Conservation (phyloP, 768 basidiomycete genomes). For the Hemileccinum impolitum region DNA sequence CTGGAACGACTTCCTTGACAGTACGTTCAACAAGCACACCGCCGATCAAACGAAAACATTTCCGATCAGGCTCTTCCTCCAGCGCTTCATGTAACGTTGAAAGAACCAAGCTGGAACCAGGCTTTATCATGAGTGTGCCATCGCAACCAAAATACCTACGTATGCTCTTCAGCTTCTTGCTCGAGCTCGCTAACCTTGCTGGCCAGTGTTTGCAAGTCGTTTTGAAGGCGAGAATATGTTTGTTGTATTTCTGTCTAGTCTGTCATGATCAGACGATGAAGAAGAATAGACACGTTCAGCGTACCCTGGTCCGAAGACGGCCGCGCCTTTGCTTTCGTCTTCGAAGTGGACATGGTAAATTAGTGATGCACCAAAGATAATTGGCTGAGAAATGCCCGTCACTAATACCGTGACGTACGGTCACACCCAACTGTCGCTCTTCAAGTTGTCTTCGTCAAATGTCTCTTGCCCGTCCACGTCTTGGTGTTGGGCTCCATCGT, state of each 20-base stretch:
- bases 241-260: slow-evolving; percentile 78
- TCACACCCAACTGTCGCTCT: slow-evolving; percentile 25
- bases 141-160: slow-evolving; percentile 47
- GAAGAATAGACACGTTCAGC: slow-evolving; percentile 10
- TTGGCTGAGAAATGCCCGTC: slow-evolving; percentile 26
- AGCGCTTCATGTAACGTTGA: slow-evolving; percentile 81
- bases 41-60: slow-evolving; percentile 95
- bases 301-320: slow-evolving; percentile 72
- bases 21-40: slow-evolving; percentile 95
- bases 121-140: neutral
- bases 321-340: slow-evolving; percentile 56
- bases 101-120: slow-evolving; percentile 69
- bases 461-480: slow-evolving; percentile 54
- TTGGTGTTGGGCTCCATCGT: slow-evolving; percentile 51
- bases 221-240: slow-evolving; percentile 77
- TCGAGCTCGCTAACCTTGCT: slow-evolving; percentile 96
- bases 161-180: slow-evolving; percentile 92
- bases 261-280: slow-evolving; percentile 36
- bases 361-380: slow-evolving; percentile 14
- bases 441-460: slow-evolving; percentile 35
- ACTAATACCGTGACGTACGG: slow-evolving; percentile 26
- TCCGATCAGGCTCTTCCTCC: slow-evolving; percentile 80
- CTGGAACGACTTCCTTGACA: slow-evolving; percentile 91
- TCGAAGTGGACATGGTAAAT: slow-evolving; percentile 41
- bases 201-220: slow-evolving; percentile 86